Base-by-base conservation (phyloP, 257 asterid species). In the Ligustrum vulgare region DNA sequence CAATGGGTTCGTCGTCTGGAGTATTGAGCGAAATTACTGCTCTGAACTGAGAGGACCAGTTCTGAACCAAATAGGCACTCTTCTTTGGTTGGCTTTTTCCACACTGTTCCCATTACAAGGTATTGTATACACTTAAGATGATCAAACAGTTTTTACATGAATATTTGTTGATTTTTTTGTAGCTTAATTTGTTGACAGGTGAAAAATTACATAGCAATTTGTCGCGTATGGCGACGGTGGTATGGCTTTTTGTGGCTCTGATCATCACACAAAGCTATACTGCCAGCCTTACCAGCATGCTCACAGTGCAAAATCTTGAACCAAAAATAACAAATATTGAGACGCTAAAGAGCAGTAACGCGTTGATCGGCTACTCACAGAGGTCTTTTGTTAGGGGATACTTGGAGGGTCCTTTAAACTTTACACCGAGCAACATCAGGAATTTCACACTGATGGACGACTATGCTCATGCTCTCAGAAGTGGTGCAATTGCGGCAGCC, bases 201-300 rank as follows among this genome's bases (percentile, higher is more conserved):
- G 86, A 76, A 22, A 81, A 49, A 62, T 23, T 82, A 35, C 83
- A 64, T 7, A 83, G 87, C 80, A 79, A 69, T 54, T 72, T 86
- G 76, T 83, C 89, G 1, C 70, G 78, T 69, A 76, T 83, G 81
- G 86, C 85, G 32, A 80, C 82, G 0, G 23, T 83, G 11, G 84
- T 80, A 6, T 85, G 87, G 87, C 25, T 85, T 31, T 72, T 85
- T 45, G 87, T 83, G 54, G 86, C 84, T 11, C 58, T 80, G 10
- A 74, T 85, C 79, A 67, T 83, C 45, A 76, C 84, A n/a, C 89
- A 85, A 22, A 80, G 87, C 76, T 85, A 85, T 67, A 80, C 87
- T 9, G 89, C 89, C 18, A 85, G 77, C 72, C 87, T 83, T 5
- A 16, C 78, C 12, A 82, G 86, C 77, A 73, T 85, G 87, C 86